A percentile compares a stretch with the other conserved stretches of the same genome.
Conservation (phyloP, 768 basidiomycete species). For the Calocera cornea region DNA sequence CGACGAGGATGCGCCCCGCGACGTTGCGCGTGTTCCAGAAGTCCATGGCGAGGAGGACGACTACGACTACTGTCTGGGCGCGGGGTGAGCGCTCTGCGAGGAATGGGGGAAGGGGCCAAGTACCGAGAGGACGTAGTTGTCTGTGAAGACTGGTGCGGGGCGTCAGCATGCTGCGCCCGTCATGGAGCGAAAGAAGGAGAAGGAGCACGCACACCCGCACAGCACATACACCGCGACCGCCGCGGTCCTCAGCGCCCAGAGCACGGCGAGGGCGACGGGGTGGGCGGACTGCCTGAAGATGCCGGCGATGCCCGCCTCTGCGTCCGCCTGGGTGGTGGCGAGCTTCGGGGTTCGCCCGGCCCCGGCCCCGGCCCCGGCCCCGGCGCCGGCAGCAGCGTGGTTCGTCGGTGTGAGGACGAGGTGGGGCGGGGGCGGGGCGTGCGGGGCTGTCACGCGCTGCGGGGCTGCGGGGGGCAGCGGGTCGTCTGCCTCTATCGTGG, state of each 20-base stretch:
- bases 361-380: too few relatives aligned
- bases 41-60: constrained; percentile 88
- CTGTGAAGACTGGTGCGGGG: constrained; percentile 43
- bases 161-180: neutral
- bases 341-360: too few relatives aligned
- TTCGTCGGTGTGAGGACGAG: constrained; percentile 48
- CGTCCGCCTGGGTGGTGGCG: constrained; percentile 47
- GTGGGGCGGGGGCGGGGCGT: constrained; percentile 25
- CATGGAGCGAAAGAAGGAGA: neutral
- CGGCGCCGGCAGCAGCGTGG: constrained; percentile 24
- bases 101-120: constrained; percentile 22
- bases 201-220: constrained; percentile 44
- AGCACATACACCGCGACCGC: constrained; percentile 89
- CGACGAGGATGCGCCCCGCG: constrained; percentile 82
- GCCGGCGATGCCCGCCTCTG: constrained; percentile 50
- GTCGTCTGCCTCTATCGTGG: constrained; percentile 77
- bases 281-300: constrained; percentile 39
- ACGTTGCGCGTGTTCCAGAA: constrained; percentile 96
- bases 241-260: constrained; percentile 75
- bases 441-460: constrained; percentile 27
- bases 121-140: constrained; percentile 87
- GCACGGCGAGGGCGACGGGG: constrained; percentile 65
- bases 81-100: neutral
- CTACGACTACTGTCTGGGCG: constrained; percentile 70
- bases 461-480: constrained; percentile 23